Evolutionary conservation across 257 asterid species (phyloP), one percentile per base, ranked within the genome.

Genomic region (Solanum medicagineum): DNA sequence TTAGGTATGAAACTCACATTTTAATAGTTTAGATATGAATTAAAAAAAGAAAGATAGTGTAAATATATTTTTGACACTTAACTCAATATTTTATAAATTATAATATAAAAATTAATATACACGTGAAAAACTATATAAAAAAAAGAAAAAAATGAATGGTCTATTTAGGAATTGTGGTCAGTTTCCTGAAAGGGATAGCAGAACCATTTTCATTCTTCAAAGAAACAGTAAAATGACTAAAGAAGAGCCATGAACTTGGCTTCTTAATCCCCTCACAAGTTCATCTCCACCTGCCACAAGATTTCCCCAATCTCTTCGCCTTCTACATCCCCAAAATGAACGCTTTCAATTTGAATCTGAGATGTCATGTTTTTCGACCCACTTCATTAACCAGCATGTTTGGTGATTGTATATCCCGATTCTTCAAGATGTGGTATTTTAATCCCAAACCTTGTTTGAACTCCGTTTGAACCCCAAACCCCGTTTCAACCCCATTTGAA

Each of bases 211-310:
- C 77, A 69, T 69, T 36, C 8, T 36, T 36, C 51, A 16, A 68
- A 12, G 12, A 57, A 20, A n/a, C 45, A 26, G 20, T 62, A 62
- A 22, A n/a, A 22, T 62, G 10, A 19, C 20, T 62, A 51, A 24
- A 49, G 63, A 77, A 82, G 15, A 91, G 90, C 91, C 89, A 92
- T 94, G 98, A 90, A 86, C 81, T 77, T 93, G 90, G 90, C 92
- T 56, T 87, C 95, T 82, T 91, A 83, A 66, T 57, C 83, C 69
- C 92, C 93, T 44, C 62, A 63, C 32, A 89, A 63, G 59, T 75
- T 79, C 85, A 87, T 87, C 63, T 84, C 86, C 54, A 90, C 85
- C 65, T 86, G 83, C 87, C 84, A 88, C 11, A 87, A 87, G 86
- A 85, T 91, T 65, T 87, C 92, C 44, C 83, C 91, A 54, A 44